Percentiles rank a stretch among this genome's conserved stretches.
Conservation (phyloP, 1,139 yeast genomes). For the Groenewaldozyma sp. region DNA sequence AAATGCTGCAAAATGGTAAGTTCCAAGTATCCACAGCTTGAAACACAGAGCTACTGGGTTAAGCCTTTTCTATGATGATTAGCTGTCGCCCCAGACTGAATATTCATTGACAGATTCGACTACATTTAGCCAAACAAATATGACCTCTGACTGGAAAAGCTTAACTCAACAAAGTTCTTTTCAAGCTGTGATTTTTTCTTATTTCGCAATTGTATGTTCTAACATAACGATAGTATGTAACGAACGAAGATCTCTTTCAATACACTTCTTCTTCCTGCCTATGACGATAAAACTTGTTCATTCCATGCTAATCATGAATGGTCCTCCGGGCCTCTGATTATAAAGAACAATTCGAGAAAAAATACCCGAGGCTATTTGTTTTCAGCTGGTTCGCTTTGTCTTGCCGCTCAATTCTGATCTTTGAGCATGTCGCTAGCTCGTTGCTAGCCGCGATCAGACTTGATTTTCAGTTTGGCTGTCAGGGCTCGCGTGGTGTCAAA, state of each 20-base stretch:
- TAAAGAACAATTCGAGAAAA: conserved; percentile 8
- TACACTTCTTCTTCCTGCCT: conserved; percentile 3
- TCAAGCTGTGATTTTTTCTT: conserved; percentile 5
- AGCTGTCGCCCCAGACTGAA: conserved; percentile 58
- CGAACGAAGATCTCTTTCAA: conserved; percentile 2
- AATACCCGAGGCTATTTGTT: neutral
- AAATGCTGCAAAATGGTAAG: too few species aligned
- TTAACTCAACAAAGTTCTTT: neutral
- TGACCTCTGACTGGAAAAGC: conserved; percentile 3
- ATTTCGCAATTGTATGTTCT: conserved; percentile 2
- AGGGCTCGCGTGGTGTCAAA: too few species aligned
- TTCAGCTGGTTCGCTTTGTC: neutral
- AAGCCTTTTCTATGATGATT: conserved; percentile 35
- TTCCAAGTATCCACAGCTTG: too few species aligned
- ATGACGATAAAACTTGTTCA: conserved; percentile 13
- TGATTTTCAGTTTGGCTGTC: too few species aligned
- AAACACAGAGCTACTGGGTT: too few species aligned
- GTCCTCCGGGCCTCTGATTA: conserved; percentile 7
- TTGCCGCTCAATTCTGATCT: too few species aligned
- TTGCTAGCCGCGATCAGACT: too few species aligned
- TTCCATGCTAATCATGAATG: conserved; percentile 27
- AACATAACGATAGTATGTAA: neutral
- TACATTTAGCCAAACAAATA: conserved; percentile 37
- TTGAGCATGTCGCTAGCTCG: too few species aligned
- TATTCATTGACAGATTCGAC: conserved; percentile 45